A percentile compares a stretch with the other conserved stretches of the same genome.
These are phyloP conservation scores for Pharus latifolius DNA, from an alignment of 176 grass and related monocot genomes.

Conservation along the genomic window DNA sequence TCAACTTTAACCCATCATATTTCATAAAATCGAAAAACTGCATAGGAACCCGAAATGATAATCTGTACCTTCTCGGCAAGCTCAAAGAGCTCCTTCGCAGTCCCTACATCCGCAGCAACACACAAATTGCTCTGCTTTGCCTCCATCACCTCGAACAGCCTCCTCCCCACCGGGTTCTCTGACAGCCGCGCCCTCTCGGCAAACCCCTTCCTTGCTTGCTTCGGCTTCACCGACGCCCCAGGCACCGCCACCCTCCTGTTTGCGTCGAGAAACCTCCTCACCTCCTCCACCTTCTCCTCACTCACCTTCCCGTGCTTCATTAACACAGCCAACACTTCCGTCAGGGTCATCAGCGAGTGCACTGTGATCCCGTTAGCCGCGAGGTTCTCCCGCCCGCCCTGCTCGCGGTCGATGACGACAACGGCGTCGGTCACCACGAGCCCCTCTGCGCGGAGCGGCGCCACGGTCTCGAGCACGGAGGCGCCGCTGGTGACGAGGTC, in stretches of 20 bases:
- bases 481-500: conserved; percentile 90
- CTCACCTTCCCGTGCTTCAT: conserved; percentile 44
- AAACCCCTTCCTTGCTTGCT: conserved; percentile 22
- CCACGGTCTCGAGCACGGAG: conserved; percentile 76
- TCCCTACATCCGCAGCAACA: conserved; percentile 80
- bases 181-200: conserved; percentile 43
- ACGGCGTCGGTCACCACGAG: conserved; percentile 50
- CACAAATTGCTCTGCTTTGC: conserved; percentile 80
- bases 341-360: conserved; percentile 67
- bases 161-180: conserved; percentile 70
- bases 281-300: conserved; percentile 70
- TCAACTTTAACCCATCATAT: too few species aligned
- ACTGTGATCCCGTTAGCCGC: conserved; percentile 53
- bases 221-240: not conserved
- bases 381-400: conserved; percentile 80
- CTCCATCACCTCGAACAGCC: conserved; percentile 86
- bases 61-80: conserved; percentile 72
- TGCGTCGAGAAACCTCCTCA: conserved; percentile 63
- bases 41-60: too few species aligned
- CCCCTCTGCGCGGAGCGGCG: conserved; percentile 51
- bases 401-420: conserved; percentile 84
- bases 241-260: conserved; percentile 74
- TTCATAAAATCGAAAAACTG: too few species aligned
- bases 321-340: conserved; percentile 70
- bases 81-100: conserved; percentile 74